These are phyloP conservation scores for Lasiodiplodia sp. DNA, from an alignment of 2,329 filamentous ascomycete genomes.

Conservation along the genomic window DNA sequence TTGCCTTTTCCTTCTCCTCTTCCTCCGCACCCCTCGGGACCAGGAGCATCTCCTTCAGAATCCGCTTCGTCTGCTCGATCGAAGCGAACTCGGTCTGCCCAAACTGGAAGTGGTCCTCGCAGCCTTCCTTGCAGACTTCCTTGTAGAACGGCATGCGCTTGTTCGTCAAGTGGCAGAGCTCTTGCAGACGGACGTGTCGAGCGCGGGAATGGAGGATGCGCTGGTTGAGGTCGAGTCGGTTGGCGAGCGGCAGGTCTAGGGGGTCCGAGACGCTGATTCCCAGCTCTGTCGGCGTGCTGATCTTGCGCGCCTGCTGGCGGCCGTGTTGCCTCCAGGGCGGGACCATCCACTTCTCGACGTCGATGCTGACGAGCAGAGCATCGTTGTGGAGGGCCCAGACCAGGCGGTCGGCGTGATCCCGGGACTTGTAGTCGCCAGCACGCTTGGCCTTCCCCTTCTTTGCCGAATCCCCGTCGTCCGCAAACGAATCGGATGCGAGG, in stretches of 20 bases:
- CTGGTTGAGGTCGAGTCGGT: not conserved
- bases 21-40: not conserved
- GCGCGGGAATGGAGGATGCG: not conserved
- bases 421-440: too few relatives aligned
- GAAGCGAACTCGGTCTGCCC: not conserved
- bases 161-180: not conserved
- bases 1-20: too few relatives aligned
- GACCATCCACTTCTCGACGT: not conserved
- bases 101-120: not conserved
- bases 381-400: not conserved
- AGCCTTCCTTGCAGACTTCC: not conserved
- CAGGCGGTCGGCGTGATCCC: not conserved
- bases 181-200: not conserved
- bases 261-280: not conserved
- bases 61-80: not conserved
- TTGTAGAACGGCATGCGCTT: accelerated
- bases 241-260: not conserved
- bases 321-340: not conserved
- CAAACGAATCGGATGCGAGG: too few relatives aligned
- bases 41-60: not conserved
- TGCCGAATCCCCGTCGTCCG: too few relatives aligned
- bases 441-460: too few relatives aligned
- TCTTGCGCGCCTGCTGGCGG: not conserved
- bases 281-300: not conserved
- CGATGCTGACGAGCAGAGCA: not conserved